Conservation (phyloP, 1,139 yeast genomes). For the Suhomyces terraborum region DNA sequence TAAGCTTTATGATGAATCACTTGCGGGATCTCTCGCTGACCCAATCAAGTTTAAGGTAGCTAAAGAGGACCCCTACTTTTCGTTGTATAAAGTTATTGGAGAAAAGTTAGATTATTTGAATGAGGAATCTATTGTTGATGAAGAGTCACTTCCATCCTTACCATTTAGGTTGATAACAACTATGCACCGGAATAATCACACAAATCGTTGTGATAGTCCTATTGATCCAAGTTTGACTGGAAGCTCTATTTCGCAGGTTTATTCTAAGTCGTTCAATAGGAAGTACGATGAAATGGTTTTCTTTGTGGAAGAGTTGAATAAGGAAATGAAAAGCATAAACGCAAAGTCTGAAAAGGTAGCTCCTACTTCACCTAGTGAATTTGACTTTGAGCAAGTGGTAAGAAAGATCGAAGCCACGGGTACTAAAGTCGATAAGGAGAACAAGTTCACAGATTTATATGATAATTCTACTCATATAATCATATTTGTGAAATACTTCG, state of each 20-base stretch:
- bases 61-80: constrained; percentile 56
- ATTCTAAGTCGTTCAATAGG: constrained; percentile 41
- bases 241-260: constrained; percentile 39
- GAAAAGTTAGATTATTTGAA: constrained; percentile 38
- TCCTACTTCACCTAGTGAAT: constrained; percentile 23
- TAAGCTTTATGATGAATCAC: constrained; percentile 49
- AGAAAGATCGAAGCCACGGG: constrained; percentile 20
- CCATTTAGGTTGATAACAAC: constrained; percentile 65
- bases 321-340: constrained; percentile 34
- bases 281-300: constrained; percentile 50
- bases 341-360: background rate
- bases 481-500: constrained; percentile 72
- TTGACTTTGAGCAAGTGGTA: constrained; percentile 28
- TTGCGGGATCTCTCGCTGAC: constrained; percentile 48
- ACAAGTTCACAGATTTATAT: constrained; percentile 22
- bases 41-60: constrained; percentile 57
- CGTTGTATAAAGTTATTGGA: constrained; percentile 54
- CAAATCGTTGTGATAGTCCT: constrained; percentile 64
- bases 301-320: constrained; percentile 46
- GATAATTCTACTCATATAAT: constrained; percentile 44
- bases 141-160: constrained; percentile 22
- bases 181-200: constrained; percentile 70
- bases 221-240: constrained; percentile 40
- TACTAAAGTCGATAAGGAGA: constrained; percentile 4
- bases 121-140: constrained; percentile 16